Conservation (phyloP, 345 rosid species). For the Heritiera littoralis region DNA sequence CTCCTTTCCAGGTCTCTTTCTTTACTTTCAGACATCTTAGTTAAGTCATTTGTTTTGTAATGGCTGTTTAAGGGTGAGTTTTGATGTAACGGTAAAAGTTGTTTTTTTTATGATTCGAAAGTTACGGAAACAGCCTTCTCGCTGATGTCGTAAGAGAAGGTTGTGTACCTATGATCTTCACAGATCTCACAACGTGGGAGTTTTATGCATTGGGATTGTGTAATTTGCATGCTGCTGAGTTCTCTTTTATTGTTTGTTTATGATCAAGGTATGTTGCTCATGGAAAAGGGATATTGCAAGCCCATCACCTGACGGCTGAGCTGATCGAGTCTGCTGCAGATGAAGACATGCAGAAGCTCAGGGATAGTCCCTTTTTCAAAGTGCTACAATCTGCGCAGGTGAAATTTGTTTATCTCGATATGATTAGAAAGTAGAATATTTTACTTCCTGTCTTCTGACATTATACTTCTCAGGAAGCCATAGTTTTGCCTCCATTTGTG, state of each 20-base stretch:
- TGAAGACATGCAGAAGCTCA: slow-evolving; percentile 42
- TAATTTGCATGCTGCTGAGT: neutral
- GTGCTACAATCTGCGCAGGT: slow-evolving; percentile 53
- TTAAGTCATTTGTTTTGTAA: neutral
- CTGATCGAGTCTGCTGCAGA: slow-evolving; percentile 36
- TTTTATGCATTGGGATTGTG: too few relatives aligned
- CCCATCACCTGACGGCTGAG: slow-evolving; percentile 52
- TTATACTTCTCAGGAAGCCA: slow-evolving; percentile 58
- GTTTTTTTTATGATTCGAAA: too few relatives aligned
- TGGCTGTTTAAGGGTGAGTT: too few relatives aligned
- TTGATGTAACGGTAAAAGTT: too few relatives aligned
- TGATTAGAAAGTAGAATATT: neutral
- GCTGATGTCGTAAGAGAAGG: too few relatives aligned
- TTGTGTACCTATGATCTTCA: too few relatives aligned
- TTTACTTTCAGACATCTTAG: neutral
- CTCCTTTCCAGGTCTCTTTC: slow-evolving; percentile 52
- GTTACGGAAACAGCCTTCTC: too few relatives aligned
- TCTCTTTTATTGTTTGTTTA: neutral
- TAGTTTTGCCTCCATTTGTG: slow-evolving; percentile 79
- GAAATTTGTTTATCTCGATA: neutral
- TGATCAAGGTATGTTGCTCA: slow-evolving; percentile 41
- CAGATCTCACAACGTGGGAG: too few relatives aligned
- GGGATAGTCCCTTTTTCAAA: slow-evolving; percentile 40
- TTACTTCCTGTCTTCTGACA: neutral
- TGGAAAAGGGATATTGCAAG: slow-evolving; percentile 55